Base-by-base conservation (phyloP, 2,329 filamentous ascomycete species). In the Fusarium sterilihyphosum region DNA sequence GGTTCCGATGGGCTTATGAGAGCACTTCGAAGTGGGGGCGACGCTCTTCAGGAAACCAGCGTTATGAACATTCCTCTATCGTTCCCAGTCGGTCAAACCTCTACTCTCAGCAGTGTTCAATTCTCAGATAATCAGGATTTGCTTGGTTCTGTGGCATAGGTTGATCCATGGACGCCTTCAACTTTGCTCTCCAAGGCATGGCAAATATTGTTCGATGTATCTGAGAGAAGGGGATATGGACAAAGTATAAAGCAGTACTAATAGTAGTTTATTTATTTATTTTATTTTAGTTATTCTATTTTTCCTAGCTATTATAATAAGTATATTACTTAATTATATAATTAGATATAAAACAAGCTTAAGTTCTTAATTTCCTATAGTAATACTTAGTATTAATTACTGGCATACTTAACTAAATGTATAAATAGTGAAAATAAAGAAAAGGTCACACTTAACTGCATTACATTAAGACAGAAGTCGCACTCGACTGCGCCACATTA, bases 191-290 rank as follows among this genome's bases (percentile, higher is more conserved):
- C 1, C 7, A 4, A 14, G 20, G 20, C 0, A 12, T 17, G 29
- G 29, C 20, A 5, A 14, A 5, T 8, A 3, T 17, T 2, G 0
- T n/a, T 22, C 5, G 8, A 29, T 6, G 3, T 9, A 3, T 24
- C 1, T 29, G 13, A 8, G 9, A 11, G 44, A 10, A 5, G 18
- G 44, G 9, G 26, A 16, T 5, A 29, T 47, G 13, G 13, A 47
- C 18, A 8, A 47, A 29, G 6, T 3, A 4, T 9, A 29, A 14
- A 5, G 24, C 12, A 29, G 5, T 47, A 11, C 24, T 47, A 13
- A 9, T 29, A 47, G 2, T 13, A 8, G 13, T 22, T 11, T 9
- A 8, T 47, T 0, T 5, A 7, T 9, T 16, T 22, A 47, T 14
- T n/a, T n/a, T n/a, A n/a, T n/a, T n/a, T n/a, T n/a, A 47, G 8